Conservation (phyloP, 352 stramenopile genomes). For the Globisporangium mamillatum region DNA sequence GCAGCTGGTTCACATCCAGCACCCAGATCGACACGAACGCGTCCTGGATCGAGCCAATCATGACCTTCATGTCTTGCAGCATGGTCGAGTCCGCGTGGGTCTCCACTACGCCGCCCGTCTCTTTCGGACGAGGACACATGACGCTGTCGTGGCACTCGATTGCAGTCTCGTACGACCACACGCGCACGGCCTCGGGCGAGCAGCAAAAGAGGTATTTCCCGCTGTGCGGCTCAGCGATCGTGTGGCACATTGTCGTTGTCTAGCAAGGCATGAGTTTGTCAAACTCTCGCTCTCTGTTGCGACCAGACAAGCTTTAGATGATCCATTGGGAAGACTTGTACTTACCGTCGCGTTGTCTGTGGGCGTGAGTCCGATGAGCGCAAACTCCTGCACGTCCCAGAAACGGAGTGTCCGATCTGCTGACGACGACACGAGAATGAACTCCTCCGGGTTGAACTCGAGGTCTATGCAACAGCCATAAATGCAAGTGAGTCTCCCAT, state of each 20-base stretch:
- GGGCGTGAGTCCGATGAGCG: constrained; percentile 74
- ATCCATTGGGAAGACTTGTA: constrained; percentile 1
- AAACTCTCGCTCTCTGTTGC: too few species aligned
- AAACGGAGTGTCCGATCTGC: constrained; percentile 78
- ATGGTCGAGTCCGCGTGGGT: constrained; percentile 71
- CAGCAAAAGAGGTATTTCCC: constrained; percentile 80
- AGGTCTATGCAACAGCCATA: constrained; percentile 23
- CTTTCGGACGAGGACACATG: constrained; percentile 52
- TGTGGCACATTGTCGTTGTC: constrained; percentile 84
- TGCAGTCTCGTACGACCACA: constrained; percentile 84
- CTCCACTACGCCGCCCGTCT: constrained; percentile 42
- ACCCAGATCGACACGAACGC: constrained; percentile 82
- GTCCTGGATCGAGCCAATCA: constrained; percentile 77
- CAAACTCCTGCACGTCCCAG: constrained; percentile 85
- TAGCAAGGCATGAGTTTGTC: too few species aligned
- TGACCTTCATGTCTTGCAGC: constrained; percentile 80
- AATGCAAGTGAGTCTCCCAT: not conserved
- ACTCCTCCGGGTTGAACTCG: constrained; percentile 86
- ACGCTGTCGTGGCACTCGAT: constrained; percentile 84
- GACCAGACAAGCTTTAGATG: not conserved
- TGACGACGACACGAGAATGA: constrained; percentile 78
- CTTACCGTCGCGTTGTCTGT: constrained; percentile 71
- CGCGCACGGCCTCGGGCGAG: constrained; percentile 69
- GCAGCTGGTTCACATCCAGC: constrained; percentile 69
- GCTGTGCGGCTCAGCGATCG: constrained; percentile 66